phyloP scores from a whole-genome alignment of 805 yeast species.

The Metschnikowia baotianmanensis region DNA sequence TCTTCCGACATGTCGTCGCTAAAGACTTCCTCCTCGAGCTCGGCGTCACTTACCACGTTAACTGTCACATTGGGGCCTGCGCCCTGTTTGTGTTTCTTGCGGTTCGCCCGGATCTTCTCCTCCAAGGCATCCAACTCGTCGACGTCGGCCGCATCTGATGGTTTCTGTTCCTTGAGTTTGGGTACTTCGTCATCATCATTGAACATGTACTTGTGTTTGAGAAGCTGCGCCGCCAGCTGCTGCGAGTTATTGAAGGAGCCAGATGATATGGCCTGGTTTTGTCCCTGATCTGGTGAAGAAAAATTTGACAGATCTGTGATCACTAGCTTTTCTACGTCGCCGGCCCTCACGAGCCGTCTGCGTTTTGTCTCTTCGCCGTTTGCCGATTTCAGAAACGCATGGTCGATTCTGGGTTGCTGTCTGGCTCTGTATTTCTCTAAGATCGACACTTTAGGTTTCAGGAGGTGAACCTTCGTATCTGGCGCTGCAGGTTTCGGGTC shows the following conservation, averaged over 20 bases:
- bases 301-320: background rate
- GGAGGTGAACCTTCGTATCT: slow-evolving; percentile 39
- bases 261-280: background rate
- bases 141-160: slow-evolving; percentile 15
- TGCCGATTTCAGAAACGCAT: slow-evolving; percentile 22
- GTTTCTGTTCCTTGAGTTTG: slow-evolving; percentile 5
- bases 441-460: slow-evolving; percentile 40
- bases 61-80: slow-evolving; percentile 3
- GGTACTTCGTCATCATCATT: slow-evolving; percentile 11
- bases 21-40: slow-evolving; percentile 41
- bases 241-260: background rate
- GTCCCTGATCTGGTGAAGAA: too few species aligned
- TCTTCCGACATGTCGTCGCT: slow-evolving; percentile 52
- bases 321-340: slow-evolving; percentile 5
- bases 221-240: background rate
- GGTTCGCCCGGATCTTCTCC: slow-evolving; percentile 37
- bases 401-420: slow-evolving; percentile 35
- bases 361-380: slow-evolving; percentile 26
- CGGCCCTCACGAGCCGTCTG: slow-evolving; percentile 37
- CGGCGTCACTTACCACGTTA: slow-evolving; percentile 38
- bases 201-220: slow-evolving; percentile 1
- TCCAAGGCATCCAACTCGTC: slow-evolving; percentile 42
- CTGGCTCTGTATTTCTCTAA: slow-evolving; percentile 40
- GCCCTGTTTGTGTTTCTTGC: slow-evolving; percentile 14
- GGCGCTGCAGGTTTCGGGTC: slow-evolving; percentile 13